Base-by-base conservation (phyloP, 768 basidiomycete species). In the Strobilomyces confusus region DNA sequence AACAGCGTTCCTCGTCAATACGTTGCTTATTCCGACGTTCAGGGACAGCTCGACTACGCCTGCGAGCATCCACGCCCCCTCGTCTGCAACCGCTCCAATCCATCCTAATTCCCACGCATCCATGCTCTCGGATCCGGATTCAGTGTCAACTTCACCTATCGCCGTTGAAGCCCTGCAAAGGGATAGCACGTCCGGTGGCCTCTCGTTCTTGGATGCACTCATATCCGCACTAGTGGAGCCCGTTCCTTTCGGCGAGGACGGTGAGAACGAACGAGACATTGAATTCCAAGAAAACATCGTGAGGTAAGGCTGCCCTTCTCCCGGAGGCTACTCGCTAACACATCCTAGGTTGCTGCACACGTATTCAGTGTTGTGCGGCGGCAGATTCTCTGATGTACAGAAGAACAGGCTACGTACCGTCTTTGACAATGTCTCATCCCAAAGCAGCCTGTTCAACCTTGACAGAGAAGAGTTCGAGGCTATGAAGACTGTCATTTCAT, bases 61-160 rank as follows among this genome's bases (percentile, higher is more conserved):
- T 11, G 52, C 50, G 1, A 52, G 51, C 32, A 42, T 65, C 38
- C 65, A 66, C 34, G 48, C 65, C 1, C 60, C 70, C 22, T 50
- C 59, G 8, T 60, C 66, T 8, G 20, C 49, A 29, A 64, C 59
- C 15, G 62, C 65, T 44, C 74, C 77, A 1, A 74, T 88, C n/a
- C 80, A 87, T 64, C 74, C 81, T 25, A 89, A 89, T 69, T 89
- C 87, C 8, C 89, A 89, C 63, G 81, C 86, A 0, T 77, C 81
- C 17, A 77, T 85, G 68, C 71, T 84, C 2, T 68, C 76, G 5
- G 72, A 85, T 61, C 84, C 87, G 0, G 41, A 53, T 11, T 68
- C 74, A 1, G 77, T 79, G 3, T 73, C 75, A 29, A 91, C 89
- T 0, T 80, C 79, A 0, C 52, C 64, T 5, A 62, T 72, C 14